A percentile compares a stretch with the other conserved stretches of the same genome.
Evolutionary conservation across 805 yeast genomes (phyloP).

Genomic region (Metschnikowia arizonensis): DNA sequence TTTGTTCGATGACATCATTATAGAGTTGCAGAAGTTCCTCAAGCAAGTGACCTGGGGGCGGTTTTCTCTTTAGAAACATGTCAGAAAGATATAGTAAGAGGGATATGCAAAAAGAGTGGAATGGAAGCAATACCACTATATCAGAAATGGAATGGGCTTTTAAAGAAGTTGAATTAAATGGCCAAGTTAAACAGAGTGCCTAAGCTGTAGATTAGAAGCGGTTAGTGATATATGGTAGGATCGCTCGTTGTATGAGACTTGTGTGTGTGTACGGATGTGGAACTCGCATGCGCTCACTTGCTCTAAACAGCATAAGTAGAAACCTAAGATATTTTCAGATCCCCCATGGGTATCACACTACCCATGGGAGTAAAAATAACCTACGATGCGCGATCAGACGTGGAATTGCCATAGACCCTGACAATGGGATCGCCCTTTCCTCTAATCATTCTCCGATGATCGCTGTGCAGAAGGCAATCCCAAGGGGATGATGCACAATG

Average conservation of each 20-base stretch:
- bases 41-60: conserved; percentile 48
- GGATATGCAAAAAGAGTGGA: not conserved
- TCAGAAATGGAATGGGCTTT: not conserved
- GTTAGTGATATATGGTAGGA: not conserved
- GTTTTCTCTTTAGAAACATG: conserved; percentile 56
- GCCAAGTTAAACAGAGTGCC: not conserved
- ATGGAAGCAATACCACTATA: not conserved
- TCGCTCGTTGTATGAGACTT: not conserved
- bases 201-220: not conserved
- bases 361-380: no score
- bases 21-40: conserved; percentile 58
- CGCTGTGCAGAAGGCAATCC: no score
- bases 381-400: no score
- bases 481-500: no score
- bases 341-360: no score
- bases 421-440: no score
- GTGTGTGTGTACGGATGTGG: conserved; percentile 1
- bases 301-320: not conserved
- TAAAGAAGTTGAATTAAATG: no score
- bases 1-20: conserved; percentile 56
- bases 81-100: not conserved
- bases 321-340: no score
- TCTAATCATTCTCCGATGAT: no score
- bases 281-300: not conserved
- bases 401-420: no score